Evolutionary conservation across 768 basidiomycete genomes (phyloP), one percentile per base, ranked within the genome.

Genomic region (Floccularia luteovirens): DNA sequence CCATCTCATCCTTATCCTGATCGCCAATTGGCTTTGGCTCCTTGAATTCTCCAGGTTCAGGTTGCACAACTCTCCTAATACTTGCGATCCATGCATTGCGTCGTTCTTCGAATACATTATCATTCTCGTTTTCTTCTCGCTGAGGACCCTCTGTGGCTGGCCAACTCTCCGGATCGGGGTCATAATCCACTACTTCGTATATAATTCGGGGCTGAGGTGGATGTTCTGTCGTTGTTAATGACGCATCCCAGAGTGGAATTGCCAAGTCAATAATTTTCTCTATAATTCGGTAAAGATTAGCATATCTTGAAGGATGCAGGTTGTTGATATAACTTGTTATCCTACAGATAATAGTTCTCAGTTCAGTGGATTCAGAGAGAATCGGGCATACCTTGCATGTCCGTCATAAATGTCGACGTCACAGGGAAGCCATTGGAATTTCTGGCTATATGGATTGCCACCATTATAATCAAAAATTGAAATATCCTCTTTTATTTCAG

Each of bases 321-420:
- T 61, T 62, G 43, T 65, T 64, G 51, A 65, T 64, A 42, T 67
- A 65, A 8, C 54, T 53, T 10, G 44, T 41, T 11, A 50, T 53
- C 32, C 51, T 53, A 16, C 12, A 10, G 2, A 34, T n/a, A 6
- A 24, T 28, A 13, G n/a, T 11, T 14, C 7, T 10, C 10, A 13
- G 16, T 4, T 24, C 10, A 13, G n/a, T 14, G 20, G 10, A 16
- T 17, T 27, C 7, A 38, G 8, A 36, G 4, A 28, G 7, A 23
- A 13, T 10, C 14, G 37, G 4, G 42, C 43, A 24, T 34, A 53
- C 54, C 36, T 56, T 31, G 48, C 28, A 22, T 25, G 38, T 1
- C 48, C 43, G 14, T 39, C 48, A 16, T 30, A 31, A 13, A 39
- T 25, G 11, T 39, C 25, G 22, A 39, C 38, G 12, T 39, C 38